Conservation (phyloP, 345 rosid species). For the Mercurialis annua region DNA sequence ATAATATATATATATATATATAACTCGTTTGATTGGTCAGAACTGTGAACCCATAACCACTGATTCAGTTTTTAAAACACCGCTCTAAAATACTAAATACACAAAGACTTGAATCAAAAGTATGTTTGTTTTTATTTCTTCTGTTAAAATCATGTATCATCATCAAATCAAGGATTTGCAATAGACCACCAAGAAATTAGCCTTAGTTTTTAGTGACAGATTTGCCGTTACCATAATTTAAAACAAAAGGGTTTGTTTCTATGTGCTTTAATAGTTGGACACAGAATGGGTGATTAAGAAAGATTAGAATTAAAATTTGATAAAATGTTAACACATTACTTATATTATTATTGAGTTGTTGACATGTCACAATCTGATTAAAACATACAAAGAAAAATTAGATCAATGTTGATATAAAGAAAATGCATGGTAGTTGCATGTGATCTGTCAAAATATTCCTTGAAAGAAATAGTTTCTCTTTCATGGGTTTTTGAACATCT, state of each 20-base stretch:
- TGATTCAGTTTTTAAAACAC: too few species aligned
- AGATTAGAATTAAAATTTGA: slow-evolving; percentile 7
- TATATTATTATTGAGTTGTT: slow-evolving; percentile 25
- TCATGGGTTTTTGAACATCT: slow-evolving; percentile 6
- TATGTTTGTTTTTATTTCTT: neutral
- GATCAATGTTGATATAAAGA: neutral
- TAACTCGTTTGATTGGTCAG: too few species aligned
- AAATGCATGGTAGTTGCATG: slow-evolving; percentile 20
- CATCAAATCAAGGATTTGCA: slow-evolving; percentile 9
- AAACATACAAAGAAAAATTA: neutral
- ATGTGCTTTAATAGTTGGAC: neutral
- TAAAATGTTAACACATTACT: slow-evolving; percentile 2
- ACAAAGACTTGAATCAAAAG: neutral
- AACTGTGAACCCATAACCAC: too few species aligned
- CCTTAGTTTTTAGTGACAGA: neutral
- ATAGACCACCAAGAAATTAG: neutral
- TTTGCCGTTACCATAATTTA: neutral
- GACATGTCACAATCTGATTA: slow-evolving; percentile 20
- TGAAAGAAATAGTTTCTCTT: slow-evolving; percentile 6
- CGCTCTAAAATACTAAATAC: too few species aligned
- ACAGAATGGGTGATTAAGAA: slow-evolving; percentile 1
- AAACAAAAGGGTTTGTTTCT: neutral
- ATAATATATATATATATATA: too few species aligned
- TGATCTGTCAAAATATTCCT: slow-evolving; percentile 24
- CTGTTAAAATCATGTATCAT: slow-evolving; percentile 11